Evolutionary conservation across 2,329 filamentous ascomycete genomes (phyloP).

Genomic region (Neonectria ditissima): DNA sequence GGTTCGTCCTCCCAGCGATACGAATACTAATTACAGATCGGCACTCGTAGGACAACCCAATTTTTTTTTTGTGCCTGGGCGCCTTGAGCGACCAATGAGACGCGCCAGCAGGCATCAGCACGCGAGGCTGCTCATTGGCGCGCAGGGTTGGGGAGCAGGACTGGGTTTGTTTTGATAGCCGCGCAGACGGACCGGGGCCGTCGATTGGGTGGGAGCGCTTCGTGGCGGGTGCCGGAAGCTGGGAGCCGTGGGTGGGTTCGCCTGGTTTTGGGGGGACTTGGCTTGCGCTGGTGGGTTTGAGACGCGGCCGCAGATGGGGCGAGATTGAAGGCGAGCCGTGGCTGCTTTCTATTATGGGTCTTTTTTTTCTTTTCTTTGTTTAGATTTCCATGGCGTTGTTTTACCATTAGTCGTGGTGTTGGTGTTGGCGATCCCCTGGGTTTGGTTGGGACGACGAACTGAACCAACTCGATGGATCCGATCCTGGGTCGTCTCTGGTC

Average conservation of each 20-base stretch:
- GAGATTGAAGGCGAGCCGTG: constrained; percentile 43
- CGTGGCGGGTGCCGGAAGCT: constrained; percentile 6
- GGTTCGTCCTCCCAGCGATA: constrained; percentile 8
- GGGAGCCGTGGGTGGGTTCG: constrained; percentile 26
- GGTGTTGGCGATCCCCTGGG: background rate
- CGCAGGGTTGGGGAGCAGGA: background rate
- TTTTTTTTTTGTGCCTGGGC: too few species aligned
- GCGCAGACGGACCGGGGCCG: constrained; percentile 26
- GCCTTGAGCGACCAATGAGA: background rate
- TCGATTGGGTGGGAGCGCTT: constrained; percentile 38
- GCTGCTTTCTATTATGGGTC: constrained; percentile 6
- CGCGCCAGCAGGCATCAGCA: constrained; percentile 3
- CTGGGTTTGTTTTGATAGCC: constrained; percentile 26
- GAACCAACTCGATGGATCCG: constrained; percentile 4
- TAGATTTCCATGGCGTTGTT: background rate
- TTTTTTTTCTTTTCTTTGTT: constrained; percentile 24
- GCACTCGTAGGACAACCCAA: too few species aligned
- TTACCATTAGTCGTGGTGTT: background rate
- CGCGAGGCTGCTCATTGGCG: constrained; percentile 23
- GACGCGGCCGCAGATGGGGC: constrained; percentile 44
- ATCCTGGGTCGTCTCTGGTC: background rate
- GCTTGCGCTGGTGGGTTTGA: constrained; percentile 41
- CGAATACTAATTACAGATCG: background rate
- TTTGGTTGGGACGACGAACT: background rate
- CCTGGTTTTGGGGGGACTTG: constrained; percentile 25